These are phyloP conservation scores for Thalassiosira mediterranea DNA, from an alignment of 352 stramenopile species.

Conservation along the genomic window DNA sequence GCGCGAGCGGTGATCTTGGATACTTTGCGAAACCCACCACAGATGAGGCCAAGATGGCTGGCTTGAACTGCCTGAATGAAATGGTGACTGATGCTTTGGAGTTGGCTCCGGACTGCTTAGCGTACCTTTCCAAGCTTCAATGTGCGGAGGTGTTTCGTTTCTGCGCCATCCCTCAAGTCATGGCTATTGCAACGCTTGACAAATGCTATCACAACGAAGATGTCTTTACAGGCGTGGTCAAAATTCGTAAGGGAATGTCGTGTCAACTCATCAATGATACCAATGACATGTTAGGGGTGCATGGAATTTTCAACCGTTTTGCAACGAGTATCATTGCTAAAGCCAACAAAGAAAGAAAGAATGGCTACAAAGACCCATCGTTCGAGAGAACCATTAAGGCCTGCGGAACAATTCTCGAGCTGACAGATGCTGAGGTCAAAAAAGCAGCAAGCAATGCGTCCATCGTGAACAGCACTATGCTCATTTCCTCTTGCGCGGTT, in stretches of 20 bases:
- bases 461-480: slow-evolving; percentile 8
- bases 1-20: slow-evolving; percentile 77
- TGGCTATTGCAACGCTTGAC: slow-evolving; percentile 91
- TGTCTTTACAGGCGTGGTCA: slow-evolving; percentile 92
- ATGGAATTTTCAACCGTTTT: slow-evolving; percentile 75
- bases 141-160: slow-evolving; percentile 90
- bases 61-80: slow-evolving; percentile 89
- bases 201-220: slow-evolving; percentile 89
- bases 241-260: slow-evolving; percentile 90
- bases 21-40: slow-evolving; percentile 82
- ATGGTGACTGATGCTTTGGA: slow-evolving; percentile 90
- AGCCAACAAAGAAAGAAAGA: slow-evolving; percentile 34
- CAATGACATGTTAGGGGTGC: slow-evolving; percentile 69
- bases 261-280: slow-evolving; percentile 79
- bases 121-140: slow-evolving; percentile 86
- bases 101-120: slow-evolving; percentile 88
- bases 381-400: slow-evolving; percentile 71
- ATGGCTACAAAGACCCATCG: slow-evolving; percentile 65
- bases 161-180: slow-evolving; percentile 92
- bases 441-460: slow-evolving; percentile 2
- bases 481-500: slow-evolving; percentile 12
- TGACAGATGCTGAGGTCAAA: slow-evolving; percentile 44
- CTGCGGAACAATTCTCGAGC: slow-evolving; percentile 70
- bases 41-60: slow-evolving; percentile 40
- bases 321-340: slow-evolving; percentile 59